These are phyloP conservation scores for Fragaria nilgerrensis DNA, from an alignment of 306 rosid genomes.

Conservation along the genomic window DNA sequence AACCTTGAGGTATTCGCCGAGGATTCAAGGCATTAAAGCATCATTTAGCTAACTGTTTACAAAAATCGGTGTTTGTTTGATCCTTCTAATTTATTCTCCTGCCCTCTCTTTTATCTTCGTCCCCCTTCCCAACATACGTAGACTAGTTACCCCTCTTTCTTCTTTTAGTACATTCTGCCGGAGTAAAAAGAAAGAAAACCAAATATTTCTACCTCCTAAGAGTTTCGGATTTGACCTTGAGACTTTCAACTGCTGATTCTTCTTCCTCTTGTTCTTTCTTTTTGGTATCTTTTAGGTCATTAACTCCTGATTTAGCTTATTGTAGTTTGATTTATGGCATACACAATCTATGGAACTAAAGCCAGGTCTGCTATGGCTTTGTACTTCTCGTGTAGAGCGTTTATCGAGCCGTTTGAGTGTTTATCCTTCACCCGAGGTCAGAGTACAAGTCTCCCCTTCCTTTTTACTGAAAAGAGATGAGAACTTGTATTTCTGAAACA, in stretches of 20 bases:
- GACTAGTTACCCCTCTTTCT: background rate
- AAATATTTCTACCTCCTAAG: background rate
- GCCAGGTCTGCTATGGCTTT: background rate
- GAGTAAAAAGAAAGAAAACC: background rate
- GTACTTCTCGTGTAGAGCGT: background rate
- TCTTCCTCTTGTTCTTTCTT: background rate
- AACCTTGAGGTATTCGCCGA: constrained; percentile 78
- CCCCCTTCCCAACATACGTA: background rate
- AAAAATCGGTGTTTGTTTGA: constrained; percentile 16
- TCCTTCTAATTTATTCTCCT: constrained; percentile 11
- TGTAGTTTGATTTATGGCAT: background rate
- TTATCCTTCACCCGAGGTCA: background rate
- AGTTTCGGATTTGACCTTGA: background rate
- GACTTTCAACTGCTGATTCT: background rate
- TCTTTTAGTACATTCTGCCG: background rate
- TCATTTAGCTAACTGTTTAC: constrained; percentile 11
- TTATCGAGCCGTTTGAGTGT: background rate
- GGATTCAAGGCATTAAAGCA: constrained; percentile 43
- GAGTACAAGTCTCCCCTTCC: constrained; percentile 1
- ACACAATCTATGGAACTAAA: background rate
- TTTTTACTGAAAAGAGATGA: background rate
- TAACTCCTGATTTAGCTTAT: background rate
- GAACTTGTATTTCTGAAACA: background rate
- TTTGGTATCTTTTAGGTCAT: background rate
- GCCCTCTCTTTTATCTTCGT: no score